Evolutionary conservation across 2,329 filamentous ascomycete genomes (phyloP).

Genomic region (Didymella arachidicola): DNA sequence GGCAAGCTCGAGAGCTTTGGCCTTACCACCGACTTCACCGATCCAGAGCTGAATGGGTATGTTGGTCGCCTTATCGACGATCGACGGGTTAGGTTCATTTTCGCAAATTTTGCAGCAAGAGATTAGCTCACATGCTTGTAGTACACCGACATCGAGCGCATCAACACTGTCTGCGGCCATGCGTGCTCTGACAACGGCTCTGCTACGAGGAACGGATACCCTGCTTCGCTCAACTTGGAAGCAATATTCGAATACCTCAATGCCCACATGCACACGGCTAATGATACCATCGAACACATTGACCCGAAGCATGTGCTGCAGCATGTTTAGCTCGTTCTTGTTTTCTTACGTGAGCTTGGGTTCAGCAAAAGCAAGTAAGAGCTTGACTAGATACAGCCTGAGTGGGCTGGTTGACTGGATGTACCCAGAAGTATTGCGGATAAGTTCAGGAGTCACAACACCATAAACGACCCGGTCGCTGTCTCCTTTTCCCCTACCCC

Average conservation of each 20-base stretch:
- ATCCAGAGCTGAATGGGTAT: slow-evolving; percentile 49
- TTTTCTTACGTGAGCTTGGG: slow-evolving; percentile 77
- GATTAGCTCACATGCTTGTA: slow-evolving; percentile 68
- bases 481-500: not conserved
- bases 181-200: slow-evolving; percentile 79
- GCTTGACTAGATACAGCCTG: not conserved
- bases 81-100: not conserved
- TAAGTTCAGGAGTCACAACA: not conserved
- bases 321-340: slow-evolving; percentile 83
- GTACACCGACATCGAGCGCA: slow-evolving; percentile 75
- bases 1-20: slow-evolving; percentile 75
- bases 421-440: not conserved
- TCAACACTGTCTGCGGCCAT: slow-evolving; percentile 69
- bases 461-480: not conserved
- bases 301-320: slow-evolving; percentile 90
- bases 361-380: slow-evolving; percentile 22
- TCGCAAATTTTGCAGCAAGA: not conserved
- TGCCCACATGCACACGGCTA: slow-evolving; percentile 72
- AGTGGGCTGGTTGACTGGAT: not conserved
- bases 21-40: slow-evolving; percentile 89
- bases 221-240: slow-evolving; percentile 77
- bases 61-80: slow-evolving; percentile 5
- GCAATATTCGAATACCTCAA: slow-evolving; percentile 57
- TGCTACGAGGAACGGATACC: slow-evolving; percentile 75
- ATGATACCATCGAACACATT: slow-evolving; percentile 73